These are phyloP conservation scores for Fusarium domesticum DNA, from an alignment of 2,329 filamentous ascomycete genomes.

Conservation along the genomic window DNA sequence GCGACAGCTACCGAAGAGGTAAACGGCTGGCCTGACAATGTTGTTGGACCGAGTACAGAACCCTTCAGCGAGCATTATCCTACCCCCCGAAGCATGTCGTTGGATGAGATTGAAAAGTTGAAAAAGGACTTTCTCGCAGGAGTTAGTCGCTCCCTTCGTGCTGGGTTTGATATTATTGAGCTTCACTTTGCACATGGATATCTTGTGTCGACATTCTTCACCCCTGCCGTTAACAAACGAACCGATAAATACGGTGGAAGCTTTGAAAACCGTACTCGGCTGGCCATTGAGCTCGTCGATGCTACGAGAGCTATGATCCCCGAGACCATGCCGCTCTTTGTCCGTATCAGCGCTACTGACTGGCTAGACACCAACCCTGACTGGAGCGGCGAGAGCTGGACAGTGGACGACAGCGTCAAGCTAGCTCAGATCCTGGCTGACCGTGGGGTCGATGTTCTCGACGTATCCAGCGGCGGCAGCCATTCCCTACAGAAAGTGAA, in stretches of 20 bases:
- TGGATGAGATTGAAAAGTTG: slow-evolving; percentile 61
- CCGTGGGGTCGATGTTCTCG: slow-evolving; percentile 69
- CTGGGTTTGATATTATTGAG: slow-evolving; percentile 67
- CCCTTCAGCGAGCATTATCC: slow-evolving; percentile 59
- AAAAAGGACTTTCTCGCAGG: slow-evolving; percentile 59
- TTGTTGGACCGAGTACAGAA: slow-evolving; percentile 45
- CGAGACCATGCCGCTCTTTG: slow-evolving; percentile 64
- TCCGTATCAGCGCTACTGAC: slow-evolving; percentile 69
- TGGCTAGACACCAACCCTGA: slow-evolving; percentile 63
- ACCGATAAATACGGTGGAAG: slow-evolving; percentile 66
- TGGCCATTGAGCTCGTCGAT: slow-evolving; percentile 67
- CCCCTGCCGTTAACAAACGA: slow-evolving; percentile 66
- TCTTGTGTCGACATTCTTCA: slow-evolving; percentile 67
- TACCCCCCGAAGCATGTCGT: slow-evolving; percentile 61
- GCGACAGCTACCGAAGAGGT: slow-evolving; percentile 46
- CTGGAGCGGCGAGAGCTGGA: slow-evolving; percentile 61
- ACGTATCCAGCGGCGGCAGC: slow-evolving; percentile 67
- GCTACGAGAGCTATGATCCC: slow-evolving; percentile 61
- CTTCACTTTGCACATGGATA: slow-evolving; percentile 81
- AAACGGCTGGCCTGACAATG: slow-evolving; percentile 52
- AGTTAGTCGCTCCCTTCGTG: slow-evolving; percentile 54
- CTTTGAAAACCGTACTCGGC: slow-evolving; percentile 68
- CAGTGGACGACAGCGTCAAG: slow-evolving; percentile 56
- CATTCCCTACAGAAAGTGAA: slow-evolving; percentile 58
- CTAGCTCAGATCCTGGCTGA: slow-evolving; percentile 63